These are phyloP conservation scores for Closterium sp. DNA, from an alignment of 139 green algal species.

Conservation along the genomic window DNA sequence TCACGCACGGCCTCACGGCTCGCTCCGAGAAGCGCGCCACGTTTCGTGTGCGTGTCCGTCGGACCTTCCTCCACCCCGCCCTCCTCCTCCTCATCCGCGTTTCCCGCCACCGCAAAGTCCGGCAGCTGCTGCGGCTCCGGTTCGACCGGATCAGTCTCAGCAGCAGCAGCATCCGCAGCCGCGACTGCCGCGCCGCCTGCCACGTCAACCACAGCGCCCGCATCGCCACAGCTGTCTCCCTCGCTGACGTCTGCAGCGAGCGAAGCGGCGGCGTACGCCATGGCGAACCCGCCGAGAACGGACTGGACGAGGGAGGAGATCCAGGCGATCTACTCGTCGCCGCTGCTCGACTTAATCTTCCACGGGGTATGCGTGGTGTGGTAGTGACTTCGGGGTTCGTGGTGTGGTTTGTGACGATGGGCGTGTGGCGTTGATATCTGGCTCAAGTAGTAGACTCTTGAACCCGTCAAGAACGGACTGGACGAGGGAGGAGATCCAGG, in stretches of 20 bases:
- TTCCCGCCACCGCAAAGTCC: not conserved
- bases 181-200: not conserved
- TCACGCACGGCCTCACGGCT: not conserved
- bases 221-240: not conserved
- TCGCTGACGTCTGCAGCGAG: not conserved
- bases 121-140: not conserved
- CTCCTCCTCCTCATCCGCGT: not conserved
- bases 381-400: too few relatives aligned
- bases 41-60: not conserved
- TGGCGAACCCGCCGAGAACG: not conserved
- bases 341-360: slow-evolving; percentile 90
- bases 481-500: slow-evolving; percentile 76
- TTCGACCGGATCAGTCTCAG: not conserved
- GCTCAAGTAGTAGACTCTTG: too few relatives aligned
- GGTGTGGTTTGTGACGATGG: too few relatives aligned
- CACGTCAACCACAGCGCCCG: not conserved
- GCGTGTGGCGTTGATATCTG: too few relatives aligned
- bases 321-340: slow-evolving; percentile 77
- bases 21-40: not conserved
- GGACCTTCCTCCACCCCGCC: not conserved
- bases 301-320: slow-evolving; percentile 79
- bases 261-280: not conserved
- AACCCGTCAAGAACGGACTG: slow-evolving; percentile 36
- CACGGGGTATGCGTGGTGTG: slow-evolving; percentile 70
- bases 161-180: not conserved